These are phyloP conservation scores for Cymodocea nodosa DNA, from an alignment of 116 monocot species.

Conservation along the genomic window DNA sequence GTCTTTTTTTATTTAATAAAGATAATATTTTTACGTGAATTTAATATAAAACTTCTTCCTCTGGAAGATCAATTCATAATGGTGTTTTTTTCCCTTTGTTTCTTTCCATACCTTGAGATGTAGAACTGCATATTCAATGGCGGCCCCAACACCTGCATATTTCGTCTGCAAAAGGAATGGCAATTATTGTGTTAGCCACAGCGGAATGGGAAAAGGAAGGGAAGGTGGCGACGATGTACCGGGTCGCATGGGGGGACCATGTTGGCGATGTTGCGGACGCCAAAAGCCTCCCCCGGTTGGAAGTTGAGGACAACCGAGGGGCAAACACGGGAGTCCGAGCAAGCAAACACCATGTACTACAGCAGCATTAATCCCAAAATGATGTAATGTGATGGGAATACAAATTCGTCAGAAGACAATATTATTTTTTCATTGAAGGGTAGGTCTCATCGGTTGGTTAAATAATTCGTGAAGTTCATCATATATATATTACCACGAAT, in stretches of 20 bases:
- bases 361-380: neutral
- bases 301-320: constrained; percentile 66
- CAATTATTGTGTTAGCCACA: neutral
- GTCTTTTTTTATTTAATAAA: no score
- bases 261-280: constrained; percentile 77
- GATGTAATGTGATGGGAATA: no score
- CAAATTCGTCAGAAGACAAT: no score
- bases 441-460: no score
- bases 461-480: no score
- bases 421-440: no score
- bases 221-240: neutral
- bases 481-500: no score
- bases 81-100: neutral
- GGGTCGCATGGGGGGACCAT: constrained; percentile 71
- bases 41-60: neutral
- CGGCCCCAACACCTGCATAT: constrained; percentile 46
- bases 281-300: constrained; percentile 83
- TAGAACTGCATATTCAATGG: constrained; percentile 78
- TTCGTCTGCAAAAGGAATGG: constrained; percentile 30
- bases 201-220: neutral
- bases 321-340: constrained; percentile 87
- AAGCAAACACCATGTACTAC: constrained; percentile 95
- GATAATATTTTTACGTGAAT: no score
- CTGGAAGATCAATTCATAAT: neutral
- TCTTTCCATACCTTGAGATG: constrained; percentile 61